Conservation (phyloP, 148 eudicot genomes). For the Cornus kousa region DNA sequence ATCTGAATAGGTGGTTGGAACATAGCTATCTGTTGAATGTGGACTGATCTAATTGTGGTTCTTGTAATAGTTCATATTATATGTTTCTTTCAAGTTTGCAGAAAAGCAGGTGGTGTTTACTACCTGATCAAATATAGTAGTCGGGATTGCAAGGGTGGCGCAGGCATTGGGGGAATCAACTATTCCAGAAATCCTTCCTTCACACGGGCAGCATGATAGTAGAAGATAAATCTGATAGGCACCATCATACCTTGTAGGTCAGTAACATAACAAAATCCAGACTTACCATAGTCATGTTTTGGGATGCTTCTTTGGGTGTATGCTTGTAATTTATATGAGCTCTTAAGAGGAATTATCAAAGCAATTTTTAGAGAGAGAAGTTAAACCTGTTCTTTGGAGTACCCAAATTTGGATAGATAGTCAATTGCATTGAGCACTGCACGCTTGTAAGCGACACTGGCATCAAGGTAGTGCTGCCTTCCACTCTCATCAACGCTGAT, state of each 20-base stretch:
- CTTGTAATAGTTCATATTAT: not conserved
- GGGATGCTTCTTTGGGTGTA: not conserved
- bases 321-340: not conserved
- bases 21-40: not conserved
- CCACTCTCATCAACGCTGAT: slow-evolving; percentile 97
- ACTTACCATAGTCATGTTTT: not conserved
- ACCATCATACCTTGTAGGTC: slow-evolving; percentile 13
- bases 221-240: slow-evolving; percentile 71
- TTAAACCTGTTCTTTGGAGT: slow-evolving; percentile 87
- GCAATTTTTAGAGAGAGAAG: slow-evolving; percentile 7
- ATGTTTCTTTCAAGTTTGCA: not conserved
- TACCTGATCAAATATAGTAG: slow-evolving; percentile 95
- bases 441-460: slow-evolving; percentile 89
- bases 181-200: slow-evolving; percentile 94
- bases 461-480: slow-evolving; percentile 90
- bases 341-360: not conserved
- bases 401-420: slow-evolving; percentile 85
- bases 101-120: not conserved
- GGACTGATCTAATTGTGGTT: not conserved
- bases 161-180: slow-evolving; percentile 91
- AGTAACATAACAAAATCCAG: slow-evolving; percentile 3
- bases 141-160: slow-evolving; percentile 91
- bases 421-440: slow-evolving; percentile 95
- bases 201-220: slow-evolving; percentile 90
- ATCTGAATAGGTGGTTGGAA: not conserved